Evolutionary conservation across 2,329 filamentous ascomycete species (phyloP).

Genomic region (Apiospora phragmitis): DNA sequence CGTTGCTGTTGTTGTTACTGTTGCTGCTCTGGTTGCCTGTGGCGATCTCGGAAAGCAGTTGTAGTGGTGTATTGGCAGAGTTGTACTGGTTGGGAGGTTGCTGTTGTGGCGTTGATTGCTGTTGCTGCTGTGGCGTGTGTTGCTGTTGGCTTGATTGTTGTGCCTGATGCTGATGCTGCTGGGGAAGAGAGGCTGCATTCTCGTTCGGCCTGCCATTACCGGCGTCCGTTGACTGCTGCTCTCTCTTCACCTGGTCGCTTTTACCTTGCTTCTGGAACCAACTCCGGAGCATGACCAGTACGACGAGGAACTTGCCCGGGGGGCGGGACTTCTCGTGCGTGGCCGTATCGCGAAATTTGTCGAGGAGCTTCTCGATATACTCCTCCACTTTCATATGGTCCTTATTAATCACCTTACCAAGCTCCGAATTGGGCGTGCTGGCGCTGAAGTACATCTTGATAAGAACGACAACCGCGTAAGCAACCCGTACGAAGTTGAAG

Average conservation of each 20-base stretch:
- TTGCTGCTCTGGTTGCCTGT: slow-evolving; percentile 34
- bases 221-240: slow-evolving; percentile 17
- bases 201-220: not conserved
- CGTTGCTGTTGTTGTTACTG: slow-evolving; percentile 14
- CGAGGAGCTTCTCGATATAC: slow-evolving; percentile 70
- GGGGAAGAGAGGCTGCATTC: not conserved
- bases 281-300: slow-evolving; percentile 67
- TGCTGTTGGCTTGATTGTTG: not conserved
- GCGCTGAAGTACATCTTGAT: slow-evolving; percentile 75
- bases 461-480: slow-evolving; percentile 70
- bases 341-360: slow-evolving; percentile 65
- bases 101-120: slow-evolving; percentile 23
- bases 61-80: slow-evolving; percentile 52
- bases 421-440: slow-evolving; percentile 61
- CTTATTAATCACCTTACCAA: slow-evolving; percentile 69
- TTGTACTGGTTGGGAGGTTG: slow-evolving; percentile 25
- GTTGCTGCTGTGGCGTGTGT: slow-evolving; percentile 12
- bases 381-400: slow-evolving; percentile 64
- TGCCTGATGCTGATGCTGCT: not conserved
- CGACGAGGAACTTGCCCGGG: slow-evolving; percentile 69
- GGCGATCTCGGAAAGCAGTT: slow-evolving; percentile 59
- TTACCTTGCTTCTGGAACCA: slow-evolving; percentile 60
- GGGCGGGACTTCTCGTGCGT: slow-evolving; percentile 64
- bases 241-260: slow-evolving; percentile 7
- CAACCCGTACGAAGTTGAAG: slow-evolving; percentile 70